Evolutionary conservation across 2,329 filamentous ascomycete species (phyloP).

Genomic region (Alternaria hordeiaustralica): DNA sequence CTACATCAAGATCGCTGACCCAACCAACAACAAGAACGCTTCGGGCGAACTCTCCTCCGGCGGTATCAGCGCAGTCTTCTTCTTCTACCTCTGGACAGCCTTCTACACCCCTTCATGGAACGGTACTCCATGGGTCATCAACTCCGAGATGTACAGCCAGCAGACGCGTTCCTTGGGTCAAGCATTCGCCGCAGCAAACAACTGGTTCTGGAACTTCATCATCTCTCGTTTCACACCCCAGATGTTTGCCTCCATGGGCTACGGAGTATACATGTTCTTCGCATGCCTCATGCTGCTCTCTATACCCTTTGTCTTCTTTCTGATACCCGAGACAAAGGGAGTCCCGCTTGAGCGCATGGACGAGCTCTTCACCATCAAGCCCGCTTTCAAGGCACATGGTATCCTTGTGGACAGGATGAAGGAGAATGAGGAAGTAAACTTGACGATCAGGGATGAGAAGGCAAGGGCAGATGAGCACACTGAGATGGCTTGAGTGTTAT

Average conservation of each 20-base stretch:
- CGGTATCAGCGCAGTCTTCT: conserved; percentile 69
- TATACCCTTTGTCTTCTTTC: conserved; percentile 50
- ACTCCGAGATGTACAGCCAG: conserved; percentile 75
- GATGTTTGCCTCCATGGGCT: conserved; percentile 61
- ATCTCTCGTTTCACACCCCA: conserved; percentile 72
- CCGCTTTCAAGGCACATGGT: conserved; percentile 50
- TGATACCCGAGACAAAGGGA: conserved; percentile 53
- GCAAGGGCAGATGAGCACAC: conserved; percentile 35
- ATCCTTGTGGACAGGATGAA: conserved; percentile 49
- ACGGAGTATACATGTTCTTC: conserved; percentile 57
- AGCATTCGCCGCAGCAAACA: conserved; percentile 58
- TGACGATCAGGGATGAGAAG: conserved; percentile 38
- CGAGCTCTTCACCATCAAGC: conserved; percentile 55
- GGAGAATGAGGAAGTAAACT: conserved; percentile 43
- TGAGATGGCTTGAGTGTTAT: conserved; percentile 11
- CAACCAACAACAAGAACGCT: conserved; percentile 41
- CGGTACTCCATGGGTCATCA: conserved; percentile 77
- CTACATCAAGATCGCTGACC: conserved; percentile 62
- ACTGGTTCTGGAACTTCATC: conserved; percentile 77
- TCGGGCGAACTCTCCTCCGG: conserved; percentile 48
- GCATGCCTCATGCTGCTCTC: conserved; percentile 56
- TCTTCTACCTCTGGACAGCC: conserved; percentile 77
- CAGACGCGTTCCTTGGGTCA: conserved; percentile 70
- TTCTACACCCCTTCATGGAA: conserved; percentile 77
- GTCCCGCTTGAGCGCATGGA: conserved; percentile 58